These are phyloP conservation scores for Xylaria palmicola DNA, from an alignment of 495 filamentous ascomycete genomes.

Conservation along the genomic window DNA sequence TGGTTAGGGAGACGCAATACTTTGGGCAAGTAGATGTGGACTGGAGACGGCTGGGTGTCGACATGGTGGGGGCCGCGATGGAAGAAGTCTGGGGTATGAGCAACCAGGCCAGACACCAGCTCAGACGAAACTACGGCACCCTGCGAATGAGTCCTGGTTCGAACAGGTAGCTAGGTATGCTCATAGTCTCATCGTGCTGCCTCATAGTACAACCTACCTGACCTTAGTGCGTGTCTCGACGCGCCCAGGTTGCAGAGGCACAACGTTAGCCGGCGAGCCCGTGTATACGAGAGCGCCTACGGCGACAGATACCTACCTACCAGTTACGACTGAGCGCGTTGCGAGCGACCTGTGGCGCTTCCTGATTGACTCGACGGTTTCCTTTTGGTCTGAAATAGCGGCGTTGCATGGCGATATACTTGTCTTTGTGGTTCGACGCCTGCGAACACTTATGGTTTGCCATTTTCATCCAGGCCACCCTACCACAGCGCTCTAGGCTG, in stretches of 20 bases:
- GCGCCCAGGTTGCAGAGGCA: conserved; percentile 2
- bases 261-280: conserved; percentile 6
- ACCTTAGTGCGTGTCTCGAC: neutral
- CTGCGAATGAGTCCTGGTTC: neutral
- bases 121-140: no score
- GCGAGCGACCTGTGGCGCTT: conserved; percentile 2
- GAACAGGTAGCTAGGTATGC: neutral
- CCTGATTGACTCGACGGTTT: neutral
- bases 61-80: conserved; percentile 1
- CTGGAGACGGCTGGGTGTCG: neutral
- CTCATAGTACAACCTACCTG: conserved; percentile 1
- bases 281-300: neutral
- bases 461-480: neutral
- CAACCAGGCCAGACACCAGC: neutral
- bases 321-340: neutral
- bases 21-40: neutral
- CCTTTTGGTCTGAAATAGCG: neutral
- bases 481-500: neutral
- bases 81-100: conserved; percentile 5
- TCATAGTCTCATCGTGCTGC: neutral
- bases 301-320: neutral
- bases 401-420: neutral
- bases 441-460: neutral
- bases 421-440: neutral
- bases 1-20: neutral